Base-by-base conservation (phyloP, 495 filamentous ascomycete species). In the Penicillium bovifimosum region DNA sequence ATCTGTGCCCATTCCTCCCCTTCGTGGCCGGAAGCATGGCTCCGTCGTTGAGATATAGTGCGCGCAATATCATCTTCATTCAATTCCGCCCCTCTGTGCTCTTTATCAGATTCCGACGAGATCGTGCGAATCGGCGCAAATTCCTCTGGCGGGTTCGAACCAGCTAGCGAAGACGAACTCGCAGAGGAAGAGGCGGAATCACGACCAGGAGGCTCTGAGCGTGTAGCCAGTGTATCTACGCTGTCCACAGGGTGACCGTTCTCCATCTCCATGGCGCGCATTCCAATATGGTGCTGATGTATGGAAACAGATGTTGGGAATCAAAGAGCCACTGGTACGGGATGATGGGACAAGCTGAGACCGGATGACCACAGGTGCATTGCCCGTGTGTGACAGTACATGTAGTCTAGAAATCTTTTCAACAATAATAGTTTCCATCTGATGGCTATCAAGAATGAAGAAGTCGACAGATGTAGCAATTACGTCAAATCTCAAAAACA, bases 1-100 rank as follows among this genome's bases (percentile, higher is more conserved):
- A 87, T 80, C 60, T 85, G 81, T 13, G 69, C 76, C 59, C 73
- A 75, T 44, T 83, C 79, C 39, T 81, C 79, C 16, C 76, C 72
- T 24, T 67, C 55, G 8, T 66, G 48, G 9, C 54, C 64, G 2
- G 73, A 73, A 0, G 65, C 65, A 18, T 60, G 47, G 24, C 69
- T 81, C 27, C 69, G 73, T 27, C 79, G 75, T 5, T 70, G 69
- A 18, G 81, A 82, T 5, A 86, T 53, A 0, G 67, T 75, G 1
- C 62, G 66, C 11, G 78, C 71, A 6, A 84, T 45, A 11, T 81
- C 74, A 40, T 80, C 74, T 46, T 86, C 76, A n/a, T 59, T 75
- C 39, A 67, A 42, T 1, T 36, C 52, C 20, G 42, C 41, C 0
- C 41, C 53, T 5, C 26, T 17, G 0, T n/a, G 13, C 14, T 16